phyloP scores from a whole-genome alignment of 305 asterid genomes.

The Solanum chacoense region DNA sequence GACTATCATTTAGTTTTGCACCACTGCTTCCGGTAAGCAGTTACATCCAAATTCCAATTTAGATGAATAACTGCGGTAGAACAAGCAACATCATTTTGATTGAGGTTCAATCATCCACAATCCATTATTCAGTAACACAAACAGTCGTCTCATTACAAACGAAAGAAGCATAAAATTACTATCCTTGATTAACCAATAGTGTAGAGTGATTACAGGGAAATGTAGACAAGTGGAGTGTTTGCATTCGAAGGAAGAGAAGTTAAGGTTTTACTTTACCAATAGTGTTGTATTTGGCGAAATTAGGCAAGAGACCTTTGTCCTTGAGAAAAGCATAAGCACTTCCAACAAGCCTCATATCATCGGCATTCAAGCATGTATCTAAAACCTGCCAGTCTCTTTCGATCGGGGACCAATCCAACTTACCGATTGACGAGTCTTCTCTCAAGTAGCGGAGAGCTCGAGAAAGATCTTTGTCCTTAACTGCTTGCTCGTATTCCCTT shows the following conservation, averaged over 20 bases:
- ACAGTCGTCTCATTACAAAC: neutral
- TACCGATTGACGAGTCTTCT: slow-evolving; percentile 27
- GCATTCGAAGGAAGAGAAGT: neutral
- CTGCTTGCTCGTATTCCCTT: slow-evolving; percentile 80
- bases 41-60: neutral
- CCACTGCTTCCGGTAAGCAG: neutral
- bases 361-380: slow-evolving; percentile 92
- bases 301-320: slow-evolving; percentile 53
- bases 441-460: slow-evolving; percentile 74
- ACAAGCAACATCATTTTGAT: neutral
- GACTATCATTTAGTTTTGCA: neutral
- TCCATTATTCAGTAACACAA: neutral
- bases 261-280: slow-evolving; percentile 48
- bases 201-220: neutral
- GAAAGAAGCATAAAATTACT: neutral
- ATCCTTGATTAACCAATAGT: neutral
- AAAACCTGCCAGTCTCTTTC: slow-evolving; percentile 72
- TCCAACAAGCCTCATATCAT: slow-evolving; percentile 85
- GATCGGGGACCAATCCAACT: slow-evolving; percentile 9
- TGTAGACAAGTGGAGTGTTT: no score
- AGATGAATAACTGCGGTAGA: neutral
- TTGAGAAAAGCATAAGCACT: slow-evolving; percentile 61
- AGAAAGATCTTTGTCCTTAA: slow-evolving; percentile 71
- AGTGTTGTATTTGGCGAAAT: slow-evolving; percentile 56
- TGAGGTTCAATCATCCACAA: neutral